Conservation (phyloP, 164 flowering plant genomes). For the Magnolia sinica region DNA sequence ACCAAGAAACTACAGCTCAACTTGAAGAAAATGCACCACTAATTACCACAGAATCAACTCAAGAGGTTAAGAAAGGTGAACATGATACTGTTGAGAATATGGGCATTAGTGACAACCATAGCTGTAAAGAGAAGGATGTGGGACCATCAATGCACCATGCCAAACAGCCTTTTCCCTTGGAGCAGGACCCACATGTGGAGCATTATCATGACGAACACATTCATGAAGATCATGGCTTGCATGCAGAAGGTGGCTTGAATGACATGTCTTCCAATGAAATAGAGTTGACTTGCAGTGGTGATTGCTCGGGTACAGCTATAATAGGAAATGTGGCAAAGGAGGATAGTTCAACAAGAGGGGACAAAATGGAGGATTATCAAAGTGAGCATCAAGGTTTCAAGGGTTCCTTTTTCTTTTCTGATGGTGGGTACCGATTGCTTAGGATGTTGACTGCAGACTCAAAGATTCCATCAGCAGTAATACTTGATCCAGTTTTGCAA, state of each 20-base stretch:
- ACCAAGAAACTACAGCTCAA: slow-evolving; percentile 16
- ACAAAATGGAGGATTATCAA: slow-evolving; percentile 16
- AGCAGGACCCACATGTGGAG: neutral
- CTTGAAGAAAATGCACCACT: slow-evolving; percentile 12
- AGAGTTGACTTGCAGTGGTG: neutral
- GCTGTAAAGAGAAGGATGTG: neutral
- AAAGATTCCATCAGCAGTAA: slow-evolving; percentile 62
- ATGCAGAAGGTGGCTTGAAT: slow-evolving; percentile 1
- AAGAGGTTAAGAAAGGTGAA: slow-evolving; percentile 9
- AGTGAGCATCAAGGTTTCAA: slow-evolving; percentile 22
- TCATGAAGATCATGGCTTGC: neutral
- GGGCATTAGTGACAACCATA: neutral
- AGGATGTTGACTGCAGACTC: slow-evolving; percentile 49
- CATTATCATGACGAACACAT: neutral
- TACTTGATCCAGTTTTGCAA: slow-evolving; percentile 66
- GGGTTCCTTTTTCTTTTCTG: slow-evolving; percentile 68
- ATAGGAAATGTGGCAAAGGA: slow-evolving; percentile 14
- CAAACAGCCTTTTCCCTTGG: slow-evolving; percentile 1
- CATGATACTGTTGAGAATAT: neutral
- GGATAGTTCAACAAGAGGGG: slow-evolving; percentile 9
- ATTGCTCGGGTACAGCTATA: neutral
- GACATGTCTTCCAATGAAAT: neutral
- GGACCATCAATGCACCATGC: neutral
- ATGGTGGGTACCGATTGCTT: slow-evolving; percentile 64
- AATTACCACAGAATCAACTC: slow-evolving; percentile 18